phyloP scores from a whole-genome alignment of 148 eudicot species.

The Rhododendron ovatum region DNA sequence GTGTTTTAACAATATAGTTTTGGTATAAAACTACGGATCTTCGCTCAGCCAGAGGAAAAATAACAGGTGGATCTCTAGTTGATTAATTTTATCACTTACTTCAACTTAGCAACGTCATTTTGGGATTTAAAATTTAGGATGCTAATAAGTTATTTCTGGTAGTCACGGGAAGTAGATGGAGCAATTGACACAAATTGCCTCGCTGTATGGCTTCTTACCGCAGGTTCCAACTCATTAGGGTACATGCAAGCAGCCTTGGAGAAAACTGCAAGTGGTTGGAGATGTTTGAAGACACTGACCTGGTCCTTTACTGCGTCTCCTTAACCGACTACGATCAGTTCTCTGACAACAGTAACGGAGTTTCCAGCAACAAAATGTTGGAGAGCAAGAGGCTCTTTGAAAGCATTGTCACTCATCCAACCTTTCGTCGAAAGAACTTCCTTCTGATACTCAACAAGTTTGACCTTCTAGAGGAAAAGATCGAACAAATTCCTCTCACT shows the following conservation, averaged over 20 bases:
- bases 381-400: conserved; percentile 57
- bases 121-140: not conserved
- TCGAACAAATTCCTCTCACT: conserved; percentile 48
- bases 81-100: not conserved
- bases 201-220: not conserved
- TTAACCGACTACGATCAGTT: conserved; percentile 54
- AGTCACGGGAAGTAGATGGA: not conserved
- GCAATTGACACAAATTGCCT: not conserved
- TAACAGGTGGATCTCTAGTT: not conserved
- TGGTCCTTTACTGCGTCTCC: conserved; percentile 55
- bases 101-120: not conserved
- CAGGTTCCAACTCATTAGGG: conserved; percentile 62
- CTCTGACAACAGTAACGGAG: conserved; percentile 28
- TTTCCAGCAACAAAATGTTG: conserved; percentile 63
- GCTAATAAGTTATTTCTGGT: not conserved
- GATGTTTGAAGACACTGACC: conserved; percentile 68
- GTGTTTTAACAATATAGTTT: not conserved
- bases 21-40: not conserved
- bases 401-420: conserved; percentile 43
- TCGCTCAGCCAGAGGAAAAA: not conserved
- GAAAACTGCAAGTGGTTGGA: conserved; percentile 73
- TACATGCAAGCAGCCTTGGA: conserved; percentile 56
- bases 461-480: conserved; percentile 71
- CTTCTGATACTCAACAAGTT: conserved; percentile 71
- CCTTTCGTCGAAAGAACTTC: conserved; percentile 38